Evolutionary conservation across 2,329 filamentous ascomycete species (phyloP), one percentile per base, ranked within the genome.

Genomic region (Nigrograna mackinnonii): DNA sequence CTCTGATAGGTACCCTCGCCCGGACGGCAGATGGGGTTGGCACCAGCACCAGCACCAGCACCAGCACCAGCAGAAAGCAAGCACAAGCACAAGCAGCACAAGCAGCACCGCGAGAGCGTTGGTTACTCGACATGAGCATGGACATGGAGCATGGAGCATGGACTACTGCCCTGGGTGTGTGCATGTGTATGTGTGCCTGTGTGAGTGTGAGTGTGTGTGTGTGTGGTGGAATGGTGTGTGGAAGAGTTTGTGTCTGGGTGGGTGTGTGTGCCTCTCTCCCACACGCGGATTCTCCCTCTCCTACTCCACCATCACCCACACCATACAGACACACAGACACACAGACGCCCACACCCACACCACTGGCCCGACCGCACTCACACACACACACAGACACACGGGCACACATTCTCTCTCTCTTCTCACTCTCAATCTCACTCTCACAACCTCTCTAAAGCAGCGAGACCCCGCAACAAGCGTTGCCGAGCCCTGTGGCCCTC

Each of bases 391-490:
- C 47, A 45, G 36, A 52, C 47, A 42, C 50, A 30, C 22, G 18
- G 31, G 9, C 11, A 11, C 31, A 33, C 9, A 11, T 9, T 17
- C 31, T 17, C 11, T 17, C 3, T 11, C 11, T 17, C 31, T 33
- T 17, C n/a, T n/a, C n/a, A n/a, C n/a, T n/a, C n/a, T n/a, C n/a
- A n/a, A n/a, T n/a, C n/a, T n/a, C n/a, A n/a, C n/a, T n/a, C n/a
- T n/a, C n/a, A 28, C 24, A 9, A 28, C 24, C 9, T 43, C 39
- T 44, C 52, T 62, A 45, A 47, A 51, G 46, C 46, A 48, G 41
- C 55, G 44, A 64, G 57, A 67, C 66, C 67, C 67, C 67, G 65
- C 67, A 69, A 67, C 62, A 68, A 68, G 64, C 66, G 66, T 69
- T 69, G 66, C 66, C 64, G 66, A 69, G 62, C 62, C 59, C 55